phyloP scores from a whole-genome alignment of 345 rosid species.

The Erysimum cheiranthoides region DNA sequence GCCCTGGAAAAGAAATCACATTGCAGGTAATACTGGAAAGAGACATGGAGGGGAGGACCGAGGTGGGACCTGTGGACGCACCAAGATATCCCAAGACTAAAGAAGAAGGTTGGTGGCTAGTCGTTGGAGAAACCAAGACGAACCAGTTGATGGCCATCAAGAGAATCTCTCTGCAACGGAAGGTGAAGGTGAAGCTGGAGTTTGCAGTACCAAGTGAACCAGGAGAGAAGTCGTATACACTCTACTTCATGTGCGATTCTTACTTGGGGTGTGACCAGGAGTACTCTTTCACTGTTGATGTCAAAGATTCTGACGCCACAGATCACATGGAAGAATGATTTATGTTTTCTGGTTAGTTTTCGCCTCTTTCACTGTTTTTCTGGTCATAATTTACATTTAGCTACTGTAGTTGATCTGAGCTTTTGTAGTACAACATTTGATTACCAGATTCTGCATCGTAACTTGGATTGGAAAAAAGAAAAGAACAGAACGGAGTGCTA shows the following conservation, averaged over 20 bases:
- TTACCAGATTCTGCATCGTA: neutral
- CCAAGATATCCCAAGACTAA: slow-evolving; percentile 74
- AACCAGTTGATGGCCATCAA: slow-evolving; percentile 81
- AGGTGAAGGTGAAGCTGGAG: slow-evolving; percentile 71
- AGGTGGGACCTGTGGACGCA: slow-evolving; percentile 78
- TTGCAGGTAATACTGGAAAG: slow-evolving; percentile 78
- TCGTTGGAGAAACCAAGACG: slow-evolving; percentile 77
- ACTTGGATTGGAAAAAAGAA: neutral
- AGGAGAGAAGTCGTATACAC: slow-evolving; percentile 63
- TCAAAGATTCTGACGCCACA: slow-evolving; percentile 49
- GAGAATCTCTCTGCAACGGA: slow-evolving; percentile 74
- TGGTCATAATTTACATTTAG: neutral
- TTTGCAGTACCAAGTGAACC: slow-evolving; percentile 69
- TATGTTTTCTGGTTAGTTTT: neutral
- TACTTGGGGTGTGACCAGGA: slow-evolving; percentile 90
- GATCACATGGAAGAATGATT: slow-evolving; percentile 42
- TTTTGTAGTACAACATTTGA: slow-evolving; percentile 7
- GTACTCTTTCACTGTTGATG: slow-evolving; percentile 62
- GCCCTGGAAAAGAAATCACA: slow-evolving; percentile 60
- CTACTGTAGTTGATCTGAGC: neutral
- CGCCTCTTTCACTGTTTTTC: neutral
- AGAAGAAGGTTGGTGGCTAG: slow-evolving; percentile 99
- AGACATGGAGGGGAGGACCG: slow-evolving; percentile 79
- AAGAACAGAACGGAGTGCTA: neutral
- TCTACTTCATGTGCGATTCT: slow-evolving; percentile 87